phyloP scores from a whole-genome alignment of 768 basidiomycete genomes.

The Trametes gibbosa region DNA sequence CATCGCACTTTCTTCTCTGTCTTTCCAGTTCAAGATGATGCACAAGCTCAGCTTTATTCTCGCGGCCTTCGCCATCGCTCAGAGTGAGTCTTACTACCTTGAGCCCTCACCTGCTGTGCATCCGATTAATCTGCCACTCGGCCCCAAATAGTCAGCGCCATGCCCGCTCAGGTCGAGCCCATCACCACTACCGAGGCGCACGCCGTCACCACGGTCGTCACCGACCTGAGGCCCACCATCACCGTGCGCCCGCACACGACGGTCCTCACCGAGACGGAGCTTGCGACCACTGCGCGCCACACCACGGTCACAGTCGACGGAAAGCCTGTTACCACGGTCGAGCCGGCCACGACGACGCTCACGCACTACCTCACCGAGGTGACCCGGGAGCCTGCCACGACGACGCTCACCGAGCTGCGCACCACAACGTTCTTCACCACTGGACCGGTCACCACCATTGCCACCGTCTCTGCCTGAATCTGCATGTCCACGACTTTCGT shows the following conservation, averaged over 20 bases:
- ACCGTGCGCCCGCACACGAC: background rate
- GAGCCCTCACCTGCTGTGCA: no score
- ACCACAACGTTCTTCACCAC: background rate
- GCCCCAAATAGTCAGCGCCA: background rate
- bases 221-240: background rate
- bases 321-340: background rate
- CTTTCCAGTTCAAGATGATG: background rate
- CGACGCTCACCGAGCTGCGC: background rate
- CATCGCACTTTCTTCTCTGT: no score
- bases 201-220: background rate
- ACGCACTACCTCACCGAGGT: background rate
- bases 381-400: background rate
- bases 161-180: background rate
- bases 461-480: background rate
- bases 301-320: background rate
- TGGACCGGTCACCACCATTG: background rate
- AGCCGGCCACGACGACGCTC: background rate
- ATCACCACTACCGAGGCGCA: background rate
- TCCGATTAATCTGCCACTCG: background rate
- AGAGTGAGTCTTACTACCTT: background rate
- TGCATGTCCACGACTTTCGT: no score
- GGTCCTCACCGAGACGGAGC: background rate
- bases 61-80: slow-evolving; percentile 1
- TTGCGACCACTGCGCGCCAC: background rate
- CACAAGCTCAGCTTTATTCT: background rate